A percentile compares a stretch with the other conserved stretches of the same genome.
Conservation (phyloP, 2,329 filamentous ascomycete genomes). For the Endoconidiophora laricicola region DNA sequence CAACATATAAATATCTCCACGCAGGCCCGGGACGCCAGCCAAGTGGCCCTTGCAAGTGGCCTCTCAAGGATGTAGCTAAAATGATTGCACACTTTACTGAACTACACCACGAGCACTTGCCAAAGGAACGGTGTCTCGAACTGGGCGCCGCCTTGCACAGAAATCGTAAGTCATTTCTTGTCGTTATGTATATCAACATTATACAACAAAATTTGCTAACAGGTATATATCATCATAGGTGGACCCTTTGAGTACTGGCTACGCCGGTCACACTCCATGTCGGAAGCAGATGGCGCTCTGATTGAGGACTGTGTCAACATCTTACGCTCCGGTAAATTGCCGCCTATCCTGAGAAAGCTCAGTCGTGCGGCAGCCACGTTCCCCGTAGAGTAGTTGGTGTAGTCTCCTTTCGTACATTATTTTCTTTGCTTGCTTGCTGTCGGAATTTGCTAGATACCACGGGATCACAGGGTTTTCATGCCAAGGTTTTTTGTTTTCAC, state of each 20-base stretch:
- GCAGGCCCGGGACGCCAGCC: constrained; percentile 25
- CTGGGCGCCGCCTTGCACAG: constrained; percentile 25
- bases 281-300: constrained; percentile 19
- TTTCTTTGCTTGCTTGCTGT: constrained; percentile 1
- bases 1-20: constrained; percentile 26
- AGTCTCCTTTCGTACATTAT: neutral
- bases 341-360: constrained; percentile 21
- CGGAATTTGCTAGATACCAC: neutral
- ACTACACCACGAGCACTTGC: constrained; percentile 28
- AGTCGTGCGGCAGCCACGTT: constrained; percentile 22
- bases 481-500: too few relatives aligned
- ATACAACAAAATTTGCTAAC: neutral
- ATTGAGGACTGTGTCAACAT: constrained; percentile 23
- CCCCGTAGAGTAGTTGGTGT: constrained; percentile 14
- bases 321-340: constrained; percentile 23
- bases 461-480: neutral
- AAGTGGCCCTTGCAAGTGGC: constrained; percentile 29
- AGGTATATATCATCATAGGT: constrained; percentile 16
- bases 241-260: constrained; percentile 33
- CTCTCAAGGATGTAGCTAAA: constrained; percentile 29
- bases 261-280: constrained; percentile 24
- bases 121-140: constrained; percentile 26
- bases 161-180: constrained; percentile 22
- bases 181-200: neutral
- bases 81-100: constrained; percentile 31